phyloP scores from a whole-genome alignment of 495 filamentous ascomycete genomes.

The Margaritispora aquatica region DNA sequence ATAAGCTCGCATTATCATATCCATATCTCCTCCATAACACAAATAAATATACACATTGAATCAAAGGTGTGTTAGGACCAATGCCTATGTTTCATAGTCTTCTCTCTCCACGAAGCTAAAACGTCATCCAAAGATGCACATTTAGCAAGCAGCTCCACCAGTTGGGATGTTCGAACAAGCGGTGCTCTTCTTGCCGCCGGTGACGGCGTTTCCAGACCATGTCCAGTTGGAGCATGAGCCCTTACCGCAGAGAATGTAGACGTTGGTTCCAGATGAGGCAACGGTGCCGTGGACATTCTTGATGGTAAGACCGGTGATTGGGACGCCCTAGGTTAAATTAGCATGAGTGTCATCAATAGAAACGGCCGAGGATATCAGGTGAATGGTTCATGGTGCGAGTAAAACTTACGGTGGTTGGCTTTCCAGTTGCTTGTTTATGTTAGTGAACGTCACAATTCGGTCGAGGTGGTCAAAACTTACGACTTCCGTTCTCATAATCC shows the following conservation, averaged over 20 bases:
- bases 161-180: conserved; percentile 38
- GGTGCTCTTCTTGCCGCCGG: conserved; percentile 38
- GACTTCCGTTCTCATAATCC: conserved; percentile 60
- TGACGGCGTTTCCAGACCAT: conserved; percentile 38
- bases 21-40: too few species aligned
- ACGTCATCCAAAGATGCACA: too few species aligned
- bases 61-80: too few species aligned
- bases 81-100: neutral
- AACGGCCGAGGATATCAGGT: neutral
- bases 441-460: too few species aligned
- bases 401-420: conserved; percentile 37
- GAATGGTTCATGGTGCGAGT: too few species aligned
- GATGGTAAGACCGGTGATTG: conserved; percentile 54
- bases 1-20: too few species aligned
- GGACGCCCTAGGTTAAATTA: conserved; percentile 35
- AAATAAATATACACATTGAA: too few species aligned
- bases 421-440: too few species aligned
- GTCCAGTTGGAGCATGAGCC: conserved; percentile 42
- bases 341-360: neutral
- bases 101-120: too few species aligned
- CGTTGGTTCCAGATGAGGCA: conserved; percentile 31
- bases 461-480: too few species aligned
- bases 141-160: conserved; percentile 33
- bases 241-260: conserved; percentile 49
- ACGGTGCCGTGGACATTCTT: conserved; percentile 45